Percentiles rank a stretch among this genome's conserved stretches.
phyloP scores from a whole-genome alignment of 139 green algal species.

The Protoeuglena noctilucae region DNA sequence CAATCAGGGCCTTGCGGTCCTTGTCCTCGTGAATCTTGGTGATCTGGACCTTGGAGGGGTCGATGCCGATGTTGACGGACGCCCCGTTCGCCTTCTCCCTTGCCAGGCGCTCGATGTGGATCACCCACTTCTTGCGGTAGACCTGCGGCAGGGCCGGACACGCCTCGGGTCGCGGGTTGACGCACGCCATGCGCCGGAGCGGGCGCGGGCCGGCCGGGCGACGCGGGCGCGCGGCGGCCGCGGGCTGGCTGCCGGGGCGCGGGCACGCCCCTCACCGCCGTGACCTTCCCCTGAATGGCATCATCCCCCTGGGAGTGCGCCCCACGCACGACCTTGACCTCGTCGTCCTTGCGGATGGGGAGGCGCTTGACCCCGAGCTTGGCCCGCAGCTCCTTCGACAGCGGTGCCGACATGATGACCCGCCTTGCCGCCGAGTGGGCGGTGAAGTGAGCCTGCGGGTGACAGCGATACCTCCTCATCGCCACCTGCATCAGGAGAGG shows the following conservation, averaged over 20 bases:
- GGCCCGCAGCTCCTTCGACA: constrained; percentile 75
- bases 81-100: constrained; percentile 97
- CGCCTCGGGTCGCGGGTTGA: too few species aligned
- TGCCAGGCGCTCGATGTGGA: constrained; percentile 96
- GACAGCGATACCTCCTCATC: too few species aligned
- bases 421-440: constrained; percentile 70
- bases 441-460: constrained; percentile 87
- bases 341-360: constrained; percentile 96
- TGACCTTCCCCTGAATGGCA: constrained; percentile 85
- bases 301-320: constrained; percentile 58
- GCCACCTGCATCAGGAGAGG: too few species aligned
- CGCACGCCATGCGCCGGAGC: too few species aligned
- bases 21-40: constrained; percentile 99
- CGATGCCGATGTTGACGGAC: constrained; percentile 90
- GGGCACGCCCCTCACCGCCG: too few species aligned
- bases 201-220: too few species aligned
- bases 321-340: constrained; percentile 76
- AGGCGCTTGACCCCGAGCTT: constrained; percentile 72
- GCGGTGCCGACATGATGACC: constrained; percentile 87
- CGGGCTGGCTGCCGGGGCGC: too few species aligned
- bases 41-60: constrained; percentile 93
- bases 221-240: too few species aligned
- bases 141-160: constrained; percentile 88
- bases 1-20: constrained; percentile 81
- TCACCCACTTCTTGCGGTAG: constrained; percentile 98